Percentiles rank a stretch among this genome's conserved stretches.
These are phyloP conservation scores for Akanthomyces dipterigenus DNA, from an alignment of 2,329 filamentous ascomycete genomes.

Conservation along the genomic window DNA sequence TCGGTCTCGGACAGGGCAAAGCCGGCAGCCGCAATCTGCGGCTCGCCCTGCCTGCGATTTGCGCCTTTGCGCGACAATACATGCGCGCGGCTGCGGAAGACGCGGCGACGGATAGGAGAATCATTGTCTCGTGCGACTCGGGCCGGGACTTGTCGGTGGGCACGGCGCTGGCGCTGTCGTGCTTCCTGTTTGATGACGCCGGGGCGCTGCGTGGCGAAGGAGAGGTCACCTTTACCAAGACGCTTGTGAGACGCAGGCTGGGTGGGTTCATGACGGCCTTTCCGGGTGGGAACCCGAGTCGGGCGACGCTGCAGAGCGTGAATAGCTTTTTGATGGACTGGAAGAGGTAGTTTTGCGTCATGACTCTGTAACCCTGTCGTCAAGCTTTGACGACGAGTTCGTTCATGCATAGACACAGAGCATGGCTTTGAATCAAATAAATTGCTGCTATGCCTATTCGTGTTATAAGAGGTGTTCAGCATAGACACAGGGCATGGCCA, in stretches of 20 bases:
- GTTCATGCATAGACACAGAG: background rate
- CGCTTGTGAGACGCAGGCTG: conserved; percentile 66
- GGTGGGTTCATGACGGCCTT: conserved; percentile 76
- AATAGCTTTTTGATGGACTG: conserved; percentile 79
- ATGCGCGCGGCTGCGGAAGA: conserved; percentile 19
- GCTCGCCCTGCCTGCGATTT: conserved; percentile 57
- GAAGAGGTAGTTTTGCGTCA: conserved; percentile 21
- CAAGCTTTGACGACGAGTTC: too few species aligned
- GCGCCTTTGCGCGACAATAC: conserved; percentile 43
- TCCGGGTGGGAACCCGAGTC: conserved; percentile 74
- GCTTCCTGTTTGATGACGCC: conserved; percentile 61
- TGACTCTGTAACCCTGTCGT: too few species aligned
- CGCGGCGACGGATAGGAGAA: background rate
- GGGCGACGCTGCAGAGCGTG: conserved; percentile 81
- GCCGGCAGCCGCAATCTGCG: conserved; percentile 78
- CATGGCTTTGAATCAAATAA: background rate
- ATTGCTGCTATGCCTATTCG: background rate
- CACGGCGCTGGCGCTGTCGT: conserved; percentile 67
- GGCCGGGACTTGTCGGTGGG: conserved; percentile 79
- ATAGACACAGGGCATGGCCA: background rate
- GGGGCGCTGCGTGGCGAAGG: conserved; percentile 37
- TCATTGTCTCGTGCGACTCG: conserved; percentile 64
- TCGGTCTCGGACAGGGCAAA: conserved; percentile 67
- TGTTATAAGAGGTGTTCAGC: conserved; percentile 2
- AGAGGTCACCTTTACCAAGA: conserved; percentile 55